Conservation (phyloP, 345 rosid species). For the Salix exigua region DNA sequence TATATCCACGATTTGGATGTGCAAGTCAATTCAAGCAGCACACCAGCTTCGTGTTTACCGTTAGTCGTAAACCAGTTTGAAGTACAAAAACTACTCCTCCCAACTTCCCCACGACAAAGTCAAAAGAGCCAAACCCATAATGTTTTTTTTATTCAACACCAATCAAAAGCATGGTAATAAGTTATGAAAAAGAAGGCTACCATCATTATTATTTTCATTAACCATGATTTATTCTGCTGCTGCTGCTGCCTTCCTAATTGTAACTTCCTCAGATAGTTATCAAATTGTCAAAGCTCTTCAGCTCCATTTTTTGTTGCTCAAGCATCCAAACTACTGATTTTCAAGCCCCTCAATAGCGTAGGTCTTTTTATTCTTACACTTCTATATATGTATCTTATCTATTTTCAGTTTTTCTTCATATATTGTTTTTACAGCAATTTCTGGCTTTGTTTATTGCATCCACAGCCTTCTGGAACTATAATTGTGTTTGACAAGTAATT, state of each 20-base stretch:
- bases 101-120: background rate
- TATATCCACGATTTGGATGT: no score
- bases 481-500: background rate
- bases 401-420: background rate
- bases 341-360: background rate
- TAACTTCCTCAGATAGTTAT: background rate
- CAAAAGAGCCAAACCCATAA: constrained; percentile 7
- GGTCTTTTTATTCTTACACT: background rate
- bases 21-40: background rate
- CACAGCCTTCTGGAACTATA: background rate
- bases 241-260: background rate
- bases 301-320: background rate
- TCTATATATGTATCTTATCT: background rate
- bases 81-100: no score
- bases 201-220: background rate
- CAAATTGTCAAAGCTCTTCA: background rate
- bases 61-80: background rate
- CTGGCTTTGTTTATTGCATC: background rate
- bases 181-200: constrained; percentile 5
- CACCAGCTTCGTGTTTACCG: background rate
- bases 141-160: background rate
- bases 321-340: background rate
- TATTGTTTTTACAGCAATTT: background rate
- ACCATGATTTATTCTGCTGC: background rate
- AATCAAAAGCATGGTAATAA: background rate